phyloP scores from a whole-genome alignment of 2,329 filamentous ascomycete species.

The Diplodia sapinea region DNA sequence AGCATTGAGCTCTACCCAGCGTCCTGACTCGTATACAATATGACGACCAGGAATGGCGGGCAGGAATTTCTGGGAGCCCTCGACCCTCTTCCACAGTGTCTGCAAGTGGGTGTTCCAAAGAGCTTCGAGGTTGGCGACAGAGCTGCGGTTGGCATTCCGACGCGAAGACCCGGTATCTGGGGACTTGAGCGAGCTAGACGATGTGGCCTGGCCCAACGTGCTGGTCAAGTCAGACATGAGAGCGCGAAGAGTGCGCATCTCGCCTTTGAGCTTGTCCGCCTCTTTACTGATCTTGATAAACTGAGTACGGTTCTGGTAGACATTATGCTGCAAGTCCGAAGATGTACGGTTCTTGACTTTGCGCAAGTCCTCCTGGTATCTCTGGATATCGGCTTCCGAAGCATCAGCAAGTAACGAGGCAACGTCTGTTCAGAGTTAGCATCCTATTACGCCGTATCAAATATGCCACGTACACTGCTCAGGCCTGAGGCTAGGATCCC shows the following conservation, averaged over 20 bases:
- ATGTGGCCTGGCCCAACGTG: slow-evolving; percentile 55
- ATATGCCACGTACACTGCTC: slow-evolving; percentile 70
- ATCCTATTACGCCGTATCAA: slow-evolving; percentile 35
- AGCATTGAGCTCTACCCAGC: slow-evolving; percentile 96
- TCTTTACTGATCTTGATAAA: slow-evolving; percentile 99
- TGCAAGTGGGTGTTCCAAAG: slow-evolving; percentile 73
- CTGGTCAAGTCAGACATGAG: slow-evolving; percentile 86
- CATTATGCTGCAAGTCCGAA: slow-evolving; percentile 87
- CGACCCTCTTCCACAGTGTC: slow-evolving; percentile 94
- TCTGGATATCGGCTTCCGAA: slow-evolving; percentile 82
- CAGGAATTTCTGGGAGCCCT: slow-evolving; percentile 95
- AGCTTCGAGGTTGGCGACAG: slow-evolving; percentile 75
- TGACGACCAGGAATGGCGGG: slow-evolving; percentile 90
- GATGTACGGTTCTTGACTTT: slow-evolving; percentile 79
- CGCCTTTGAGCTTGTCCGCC: slow-evolving; percentile 93
- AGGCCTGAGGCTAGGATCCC: slow-evolving; percentile 77
- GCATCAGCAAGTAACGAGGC: slow-evolving; percentile 78
- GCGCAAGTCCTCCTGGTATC: slow-evolving; percentile 77
- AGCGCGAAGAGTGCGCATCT: slow-evolving; percentile 89
- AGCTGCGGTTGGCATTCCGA: slow-evolving; percentile 80
- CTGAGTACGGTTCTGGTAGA: slow-evolving; percentile 95
- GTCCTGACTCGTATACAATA: slow-evolving; percentile 87
- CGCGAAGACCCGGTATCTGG: slow-evolving; percentile 52
- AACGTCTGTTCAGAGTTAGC: slow-evolving; percentile 57
- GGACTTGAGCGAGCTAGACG: slow-evolving; percentile 42